Evolutionary conservation across 2,329 filamentous ascomycete species (phyloP).

Genomic region (Bisporella sp.): DNA sequence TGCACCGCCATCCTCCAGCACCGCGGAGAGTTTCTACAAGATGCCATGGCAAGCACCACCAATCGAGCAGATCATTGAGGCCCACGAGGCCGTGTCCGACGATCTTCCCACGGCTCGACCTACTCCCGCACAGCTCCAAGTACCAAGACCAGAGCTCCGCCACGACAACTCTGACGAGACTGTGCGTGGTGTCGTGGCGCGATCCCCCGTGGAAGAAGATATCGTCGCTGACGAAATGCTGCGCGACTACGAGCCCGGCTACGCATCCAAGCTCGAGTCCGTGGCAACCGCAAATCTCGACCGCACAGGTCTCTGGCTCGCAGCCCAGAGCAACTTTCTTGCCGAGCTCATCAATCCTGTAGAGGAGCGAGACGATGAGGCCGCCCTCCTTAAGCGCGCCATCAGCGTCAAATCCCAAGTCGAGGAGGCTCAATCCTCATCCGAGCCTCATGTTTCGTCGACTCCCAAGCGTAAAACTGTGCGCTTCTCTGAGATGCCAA

Average conservation of each 20-base stretch:
- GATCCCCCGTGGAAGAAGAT: constrained; percentile 33
- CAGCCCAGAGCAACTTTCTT: constrained; percentile 73
- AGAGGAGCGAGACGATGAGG: constrained; percentile 30
- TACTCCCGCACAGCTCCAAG: constrained; percentile 34
- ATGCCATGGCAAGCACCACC: constrained; percentile 61
- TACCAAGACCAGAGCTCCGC: constrained; percentile 19
- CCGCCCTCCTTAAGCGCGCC: constrained; percentile 25
- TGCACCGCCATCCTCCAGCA: constrained; percentile 72
- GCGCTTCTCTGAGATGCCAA: constrained; percentile 54
- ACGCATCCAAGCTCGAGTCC: constrained; percentile 65
- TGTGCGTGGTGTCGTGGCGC: constrained; percentile 28
- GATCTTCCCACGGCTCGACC: constrained; percentile 64
- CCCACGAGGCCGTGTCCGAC: constrained; percentile 41
- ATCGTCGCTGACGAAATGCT: constrained; percentile 59
- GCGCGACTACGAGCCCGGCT: constrained; percentile 67
- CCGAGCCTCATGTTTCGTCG: background rate
- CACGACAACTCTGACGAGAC: constrained; percentile 31
- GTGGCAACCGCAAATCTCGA: constrained; percentile 69
- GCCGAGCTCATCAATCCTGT: constrained; percentile 56
- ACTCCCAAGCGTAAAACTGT: constrained; percentile 62
- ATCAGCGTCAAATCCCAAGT: constrained; percentile 21
- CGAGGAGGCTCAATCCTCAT: constrained; percentile 31
- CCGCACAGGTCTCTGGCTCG: constrained; percentile 80
- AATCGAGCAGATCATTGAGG: constrained; percentile 62
- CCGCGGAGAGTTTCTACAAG: constrained; percentile 88